Evolutionary conservation across 352 stramenopile species (phyloP), one percentile per base, ranked within the genome.

Genomic region (Elongisporangium anandrum): DNA sequence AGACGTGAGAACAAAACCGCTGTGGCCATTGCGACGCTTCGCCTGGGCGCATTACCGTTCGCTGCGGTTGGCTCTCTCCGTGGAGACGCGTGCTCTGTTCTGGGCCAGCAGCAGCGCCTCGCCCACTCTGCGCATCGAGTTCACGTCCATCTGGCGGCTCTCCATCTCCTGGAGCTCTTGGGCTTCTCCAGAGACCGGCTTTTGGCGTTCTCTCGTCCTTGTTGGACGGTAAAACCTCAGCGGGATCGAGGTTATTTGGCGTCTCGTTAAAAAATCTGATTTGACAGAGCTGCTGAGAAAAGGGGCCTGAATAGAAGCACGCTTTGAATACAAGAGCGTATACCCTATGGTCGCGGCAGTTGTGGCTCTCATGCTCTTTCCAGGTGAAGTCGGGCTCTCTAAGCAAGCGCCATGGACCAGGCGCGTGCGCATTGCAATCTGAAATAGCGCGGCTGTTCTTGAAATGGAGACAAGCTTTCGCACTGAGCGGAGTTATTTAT

Each of bases 71-170:
- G 81, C 81, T 52, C 81, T 75, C 45, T 88, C 81, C 0, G 79
- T 84, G 39, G 81, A 74, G 17, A 68, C 57, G 0, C 81, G 70
- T 9, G 81, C 81, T 61, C 81, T 79, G 60, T 85, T 91, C 63
- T 91, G 81, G 19, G 81, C 81, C 6, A 91, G 69, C 20, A 91
- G 65, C 50, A 91, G 73, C 21, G 81, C 81, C 52, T 91, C 81
- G 53, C 81, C 73, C 54, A 91, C 77, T 60, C 81, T 75, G 38
- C 81, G 77, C 64, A 88, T 70, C 50, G 77, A 78, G 59, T 49
- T 70, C 61, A 86, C 81, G 59, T 85, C 80, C 21, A 80, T 41
- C 4, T 4, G 29, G 29, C 29, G 29, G 29, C 29, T 41, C 29
- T 41, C 29, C 29, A 41, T 41, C 29, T 41, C 5, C 29, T 41